Percentiles rank a stretch among this genome's conserved stretches.
Conservation (phyloP, 176 grass and related monocot genomes). For the Carex pumila region DNA sequence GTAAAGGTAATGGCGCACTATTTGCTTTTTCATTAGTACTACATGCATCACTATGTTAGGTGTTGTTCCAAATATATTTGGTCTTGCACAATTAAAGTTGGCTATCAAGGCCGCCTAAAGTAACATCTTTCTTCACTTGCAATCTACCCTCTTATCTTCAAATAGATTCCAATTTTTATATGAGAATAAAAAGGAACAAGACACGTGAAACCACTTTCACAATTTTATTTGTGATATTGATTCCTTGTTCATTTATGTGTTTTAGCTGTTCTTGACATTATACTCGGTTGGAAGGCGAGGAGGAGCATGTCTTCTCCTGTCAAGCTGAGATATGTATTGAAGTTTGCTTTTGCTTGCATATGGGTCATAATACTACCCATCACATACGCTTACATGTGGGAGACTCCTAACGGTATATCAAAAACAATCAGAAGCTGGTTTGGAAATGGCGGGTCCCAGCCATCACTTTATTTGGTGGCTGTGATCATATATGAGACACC, state of each 20-base stretch:
- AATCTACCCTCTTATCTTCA: background rate
- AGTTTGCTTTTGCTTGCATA: slow-evolving; percentile 64
- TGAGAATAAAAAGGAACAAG: background rate
- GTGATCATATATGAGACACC: slow-evolving; percentile 73
- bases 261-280: slow-evolving; percentile 75
- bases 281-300: slow-evolving; percentile 94
- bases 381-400: slow-evolving; percentile 82
- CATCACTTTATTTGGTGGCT: slow-evolving; percentile 72
- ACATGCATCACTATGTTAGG: background rate
- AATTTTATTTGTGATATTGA: background rate
- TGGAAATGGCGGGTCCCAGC: slow-evolving; percentile 60
- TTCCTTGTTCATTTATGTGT: background rate
- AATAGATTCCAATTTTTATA: background rate
- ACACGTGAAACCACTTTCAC: background rate
- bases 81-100: background rate
- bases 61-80: background rate
- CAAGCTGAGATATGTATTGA: slow-evolving; percentile 86
- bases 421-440: slow-evolving; percentile 94
- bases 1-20: slow-evolving; percentile 46
- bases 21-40: background rate
- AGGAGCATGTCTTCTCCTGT: slow-evolving; percentile 86
- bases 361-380: slow-evolving; percentile 90
- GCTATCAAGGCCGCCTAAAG: background rate
- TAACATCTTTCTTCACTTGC: background rate
- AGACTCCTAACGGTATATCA: slow-evolving; percentile 64